Percentiles rank a stretch among this genome's conserved stretches.
These are phyloP conservation scores for Nannochloropsis salina DNA, from an alignment of 108 stramenopile genomes.

Conservation along the genomic window DNA sequence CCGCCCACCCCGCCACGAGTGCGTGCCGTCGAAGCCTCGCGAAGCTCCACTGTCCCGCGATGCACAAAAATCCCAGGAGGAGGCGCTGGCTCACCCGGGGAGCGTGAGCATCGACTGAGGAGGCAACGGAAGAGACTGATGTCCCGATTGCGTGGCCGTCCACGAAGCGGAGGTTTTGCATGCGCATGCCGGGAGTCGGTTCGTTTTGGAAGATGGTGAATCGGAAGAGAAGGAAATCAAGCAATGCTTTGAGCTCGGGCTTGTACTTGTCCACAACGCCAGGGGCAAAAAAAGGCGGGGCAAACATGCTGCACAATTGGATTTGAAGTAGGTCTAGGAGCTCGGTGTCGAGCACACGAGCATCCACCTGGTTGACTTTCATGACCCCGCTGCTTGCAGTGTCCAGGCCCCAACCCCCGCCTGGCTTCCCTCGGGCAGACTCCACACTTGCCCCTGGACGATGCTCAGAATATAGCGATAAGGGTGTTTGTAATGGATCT, in stretches of 20 bases:
- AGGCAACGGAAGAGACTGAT: background rate
- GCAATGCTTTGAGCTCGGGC: conserved; percentile 36
- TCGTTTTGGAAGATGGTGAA: conserved; percentile 29
- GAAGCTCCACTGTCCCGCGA: conserved; percentile 40
- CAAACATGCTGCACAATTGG: conserved; percentile 27
- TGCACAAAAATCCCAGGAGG: conserved; percentile 28
- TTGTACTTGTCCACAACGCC: conserved; percentile 35
- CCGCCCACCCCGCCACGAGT: conserved; percentile 37
- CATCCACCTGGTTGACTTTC: conserved; percentile 43
- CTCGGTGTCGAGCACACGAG: conserved; percentile 38
- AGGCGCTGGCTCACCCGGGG: conserved; percentile 33
- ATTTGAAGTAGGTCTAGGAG: conserved; percentile 28
- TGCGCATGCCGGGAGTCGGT: conserved; percentile 38
- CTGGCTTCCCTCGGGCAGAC: too few relatives aligned
- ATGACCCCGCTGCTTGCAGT: background rate
- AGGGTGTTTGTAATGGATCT: background rate
- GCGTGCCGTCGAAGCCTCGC: conserved; percentile 41
- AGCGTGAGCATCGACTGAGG: conserved; percentile 13
- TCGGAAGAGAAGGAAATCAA: conserved; percentile 32
- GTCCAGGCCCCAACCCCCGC: background rate
- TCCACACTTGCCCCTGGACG: too few relatives aligned
- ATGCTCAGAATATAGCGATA: background rate
- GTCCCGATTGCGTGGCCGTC: background rate
- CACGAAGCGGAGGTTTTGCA: background rate
- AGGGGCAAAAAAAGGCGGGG: conserved; percentile 5